Evolutionary conservation across 2,329 filamentous ascomycete genomes (phyloP), one percentile per base, ranked within the genome.

Genomic region (Ophiostoma piceae): DNA sequence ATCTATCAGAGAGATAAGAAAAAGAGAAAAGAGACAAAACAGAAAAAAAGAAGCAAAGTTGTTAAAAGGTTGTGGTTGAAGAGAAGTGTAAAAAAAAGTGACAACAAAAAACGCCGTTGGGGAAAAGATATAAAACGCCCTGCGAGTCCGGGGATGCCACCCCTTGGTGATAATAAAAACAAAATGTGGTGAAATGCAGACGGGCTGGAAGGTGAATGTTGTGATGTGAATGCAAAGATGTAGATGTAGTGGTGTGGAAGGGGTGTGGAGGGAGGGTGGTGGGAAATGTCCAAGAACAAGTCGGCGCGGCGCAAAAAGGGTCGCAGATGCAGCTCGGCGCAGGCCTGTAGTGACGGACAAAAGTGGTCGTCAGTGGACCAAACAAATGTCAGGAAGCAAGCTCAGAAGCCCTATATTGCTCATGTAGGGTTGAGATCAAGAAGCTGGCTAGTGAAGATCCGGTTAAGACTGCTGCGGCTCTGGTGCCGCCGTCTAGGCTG

Each of bases 381-480:
- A 32, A 32, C 16, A 7, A 19, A 26, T 57, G 51, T n/a, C 51
- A 26, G 51, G 8, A 57, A 57, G 8, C 51, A 26, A 26, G 51
- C 51, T 57, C 51, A 57, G 51, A 26, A 9, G n/a, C 22, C 22
- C n/a, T 22, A 26, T 5, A 57, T 57, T 8, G 19, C 39, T 66
- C 39, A 74, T 66, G 73, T 71, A 41, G 72, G 73, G 65, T 75
- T 74, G 47, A 75, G 67, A 69, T 75, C 74, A 16, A 75, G 65
- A 4, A 75, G 73, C 66, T 75, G 74, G 65, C 74, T 74, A 8
- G 74, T 74, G 35, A 75, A 73, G 66, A 75, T 75, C 14, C 73
- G 72, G 68, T 74, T 75, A 66, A 75, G 71, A 60, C 74, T 75
- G 70, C 74, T 75, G 67, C 74, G 74, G 70, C 74, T 75, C 47